Evolutionary conservation across 2,329 filamentous ascomycete genomes (phyloP), one percentile per base, ranked within the genome.

Genomic region (Epichloe coenophiala): DNA sequence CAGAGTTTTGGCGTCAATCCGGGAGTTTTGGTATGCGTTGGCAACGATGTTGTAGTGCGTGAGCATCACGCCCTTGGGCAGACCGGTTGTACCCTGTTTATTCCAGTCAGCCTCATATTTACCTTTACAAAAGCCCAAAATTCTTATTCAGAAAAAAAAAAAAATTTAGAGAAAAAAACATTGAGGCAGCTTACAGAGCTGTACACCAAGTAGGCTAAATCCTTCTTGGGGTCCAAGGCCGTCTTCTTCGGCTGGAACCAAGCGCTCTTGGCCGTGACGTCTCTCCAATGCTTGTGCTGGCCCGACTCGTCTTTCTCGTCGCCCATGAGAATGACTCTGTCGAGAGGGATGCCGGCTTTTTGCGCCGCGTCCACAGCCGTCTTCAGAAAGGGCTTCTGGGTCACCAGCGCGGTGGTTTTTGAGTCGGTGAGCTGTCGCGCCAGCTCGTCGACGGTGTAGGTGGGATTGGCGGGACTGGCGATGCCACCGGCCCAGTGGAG

Each of bases 41-140:
- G 87, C 71, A 11, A 94, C 78, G 53, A 95, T 82, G 63, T 96
- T 96, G 56, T 70, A 66, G 66, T 97, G 91, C 7, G 81, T 85
- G 35, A 96, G 73, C 78, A 88, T 86, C 13, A 96, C 91, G 15
- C 90, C 91, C 67, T 97, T 97, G 0, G 91, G 90, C 47, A 89
- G 71, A 2, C 91, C 91, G 0, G 91, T 96, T 0, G 91, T 97
- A 6, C 91, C 91, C 63, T 69, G 37, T 13, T 4, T 11, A 51
- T 21, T 31, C 13, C 19, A 8, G 27, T 31, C 27, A 31, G 27
- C 27, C 27, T 31, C 27, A 31, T 31, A 31, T 31, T 31, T 9
- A 9, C 27, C 27, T 31, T 31, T 9, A 9, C 8, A 31, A 31
- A 31, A 9, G 27, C 27, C 8, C 27, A 9, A 31, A 4, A 9